These are phyloP conservation scores for Dactylonectria macrodidyma DNA, from an alignment of 2,329 filamentous ascomycete genomes.

Conservation along the genomic window DNA sequence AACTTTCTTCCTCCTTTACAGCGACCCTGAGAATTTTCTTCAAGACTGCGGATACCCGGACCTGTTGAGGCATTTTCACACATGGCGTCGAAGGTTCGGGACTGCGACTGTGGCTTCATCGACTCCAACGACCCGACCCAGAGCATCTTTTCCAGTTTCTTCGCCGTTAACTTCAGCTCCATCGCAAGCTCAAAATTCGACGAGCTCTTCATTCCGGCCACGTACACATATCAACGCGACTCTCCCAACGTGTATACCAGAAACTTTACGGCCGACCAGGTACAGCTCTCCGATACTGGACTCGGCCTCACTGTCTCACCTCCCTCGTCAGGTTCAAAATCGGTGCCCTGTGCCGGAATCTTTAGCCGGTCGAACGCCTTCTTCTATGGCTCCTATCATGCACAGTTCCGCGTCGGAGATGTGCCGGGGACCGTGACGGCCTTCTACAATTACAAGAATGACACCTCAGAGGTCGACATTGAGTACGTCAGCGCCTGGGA, in stretches of 20 bases:
- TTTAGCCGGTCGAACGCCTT: not conserved
- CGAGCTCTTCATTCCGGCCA: constrained; percentile 13
- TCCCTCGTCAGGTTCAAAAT: constrained; percentile 2
- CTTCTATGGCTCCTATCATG: not conserved
- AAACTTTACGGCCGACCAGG: constrained; percentile 10
- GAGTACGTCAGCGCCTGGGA: constrained; percentile 15
- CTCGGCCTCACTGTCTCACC: constrained; percentile 13
- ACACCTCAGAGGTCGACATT: constrained; percentile 14
- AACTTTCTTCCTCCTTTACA: too few relatives aligned
- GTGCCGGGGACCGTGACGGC: constrained; percentile 14
- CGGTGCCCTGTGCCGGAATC: constrained; percentile 4
- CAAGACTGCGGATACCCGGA: not conserved
- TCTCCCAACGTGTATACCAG: constrained; percentile 7
- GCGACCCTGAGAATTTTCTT: not conserved
- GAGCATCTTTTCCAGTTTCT: constrained; percentile 2
- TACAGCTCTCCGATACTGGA: not conserved
- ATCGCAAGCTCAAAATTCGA: not conserved
- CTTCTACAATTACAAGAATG: constrained; percentile 21
- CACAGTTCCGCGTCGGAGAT: not conserved
- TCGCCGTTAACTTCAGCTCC: constrained; percentile 1
- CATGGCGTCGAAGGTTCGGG: not conserved
- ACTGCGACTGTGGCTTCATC: constrained; percentile 1
- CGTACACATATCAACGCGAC: constrained; percentile 9
- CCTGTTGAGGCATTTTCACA: not conserved
- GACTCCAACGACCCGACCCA: constrained; percentile 1